Evolutionary conservation across 805 yeast species (phyloP).

Genomic region (Saturnispora gosingensis): DNA sequence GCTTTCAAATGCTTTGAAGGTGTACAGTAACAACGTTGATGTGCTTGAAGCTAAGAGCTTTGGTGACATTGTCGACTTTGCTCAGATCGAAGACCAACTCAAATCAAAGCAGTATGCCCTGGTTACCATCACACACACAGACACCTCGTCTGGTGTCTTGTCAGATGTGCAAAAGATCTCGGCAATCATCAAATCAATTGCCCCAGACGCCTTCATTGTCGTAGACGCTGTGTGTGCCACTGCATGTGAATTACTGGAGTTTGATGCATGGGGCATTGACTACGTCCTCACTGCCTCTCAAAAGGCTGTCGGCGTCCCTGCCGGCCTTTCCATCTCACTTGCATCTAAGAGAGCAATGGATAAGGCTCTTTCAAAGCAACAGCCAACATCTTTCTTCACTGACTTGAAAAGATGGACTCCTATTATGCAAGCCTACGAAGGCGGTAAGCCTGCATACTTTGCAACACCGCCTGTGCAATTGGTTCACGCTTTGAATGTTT

Average conservation of each 20-base stretch:
- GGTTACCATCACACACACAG: constrained; percentile 88
- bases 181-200: constrained; percentile 44
- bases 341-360: constrained; percentile 68
- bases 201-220: constrained; percentile 74
- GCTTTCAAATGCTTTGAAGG: constrained; percentile 64
- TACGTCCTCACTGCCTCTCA: constrained; percentile 87
- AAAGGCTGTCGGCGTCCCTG: constrained; percentile 91
- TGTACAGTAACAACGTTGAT: constrained; percentile 72
- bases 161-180: constrained; percentile 59
- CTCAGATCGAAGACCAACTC: constrained; percentile 47
- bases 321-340: constrained; percentile 76
- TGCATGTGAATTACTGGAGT: constrained; percentile 78
- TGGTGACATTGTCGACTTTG: constrained; percentile 61
- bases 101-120: constrained; percentile 40
- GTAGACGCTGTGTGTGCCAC: constrained; percentile 96
- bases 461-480: constrained; percentile 96
- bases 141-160: constrained; percentile 92
- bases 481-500: constrained; percentile 68
- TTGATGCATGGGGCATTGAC: constrained; percentile 86
- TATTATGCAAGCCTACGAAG: constrained; percentile 77
- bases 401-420: constrained; percentile 82
- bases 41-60: constrained; percentile 53
- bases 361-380: constrained; percentile 41
- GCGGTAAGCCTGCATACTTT: constrained; percentile 71
- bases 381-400: constrained; percentile 52